phyloP scores from a whole-genome alignment of 805 yeast species.

The Diddensiella santjacobensis region DNA sequence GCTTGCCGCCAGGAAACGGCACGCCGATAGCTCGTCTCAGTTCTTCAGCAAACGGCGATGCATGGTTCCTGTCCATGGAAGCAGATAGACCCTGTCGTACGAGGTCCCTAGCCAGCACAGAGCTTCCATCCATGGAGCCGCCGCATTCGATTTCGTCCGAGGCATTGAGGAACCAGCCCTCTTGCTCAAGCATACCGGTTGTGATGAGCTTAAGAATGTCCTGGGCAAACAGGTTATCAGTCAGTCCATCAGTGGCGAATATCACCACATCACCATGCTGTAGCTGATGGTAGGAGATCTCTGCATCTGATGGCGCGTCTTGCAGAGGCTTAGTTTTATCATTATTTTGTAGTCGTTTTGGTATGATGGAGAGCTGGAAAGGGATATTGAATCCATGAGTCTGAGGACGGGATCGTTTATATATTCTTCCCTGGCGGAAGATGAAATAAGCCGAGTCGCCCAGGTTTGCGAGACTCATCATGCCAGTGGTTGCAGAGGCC shows the following conservation, averaged over 20 bases:
- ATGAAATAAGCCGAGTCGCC: constrained; percentile 97
- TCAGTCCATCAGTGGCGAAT: constrained; percentile 91
- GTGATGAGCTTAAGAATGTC: constrained; percentile 68
- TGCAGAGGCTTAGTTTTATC: constrained; percentile 39
- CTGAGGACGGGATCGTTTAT: constrained; percentile 69
- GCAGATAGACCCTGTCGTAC: constrained; percentile 64
- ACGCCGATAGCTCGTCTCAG: constrained; percentile 62
- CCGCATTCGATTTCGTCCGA: constrained; percentile 24
- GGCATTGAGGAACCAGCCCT: constrained; percentile 31
- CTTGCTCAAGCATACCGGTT: constrained; percentile 44
- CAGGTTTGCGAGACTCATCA: constrained; percentile 64
- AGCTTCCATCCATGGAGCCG: constrained; percentile 35
- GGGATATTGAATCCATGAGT: constrained; percentile 91
- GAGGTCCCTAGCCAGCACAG: constrained; percentile 47
- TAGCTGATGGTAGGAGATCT: constrained; percentile 60
- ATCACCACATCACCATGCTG: constrained; percentile 70
- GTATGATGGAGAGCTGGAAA: constrained; percentile 82
- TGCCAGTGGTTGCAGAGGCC: constrained; percentile 46
- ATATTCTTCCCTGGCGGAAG: constrained; percentile 60
- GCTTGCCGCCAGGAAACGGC: constrained; percentile 84
- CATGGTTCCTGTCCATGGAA: constrained; percentile 68
- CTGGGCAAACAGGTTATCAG: constrained; percentile 72
- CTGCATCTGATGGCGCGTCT: constrained; percentile 68
- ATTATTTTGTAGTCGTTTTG: constrained; percentile 44
- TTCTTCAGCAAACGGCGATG: constrained; percentile 84